Base-by-base conservation (phyloP, 192 early-diverging fungal species). In the Allomyces javanicus region DNA sequence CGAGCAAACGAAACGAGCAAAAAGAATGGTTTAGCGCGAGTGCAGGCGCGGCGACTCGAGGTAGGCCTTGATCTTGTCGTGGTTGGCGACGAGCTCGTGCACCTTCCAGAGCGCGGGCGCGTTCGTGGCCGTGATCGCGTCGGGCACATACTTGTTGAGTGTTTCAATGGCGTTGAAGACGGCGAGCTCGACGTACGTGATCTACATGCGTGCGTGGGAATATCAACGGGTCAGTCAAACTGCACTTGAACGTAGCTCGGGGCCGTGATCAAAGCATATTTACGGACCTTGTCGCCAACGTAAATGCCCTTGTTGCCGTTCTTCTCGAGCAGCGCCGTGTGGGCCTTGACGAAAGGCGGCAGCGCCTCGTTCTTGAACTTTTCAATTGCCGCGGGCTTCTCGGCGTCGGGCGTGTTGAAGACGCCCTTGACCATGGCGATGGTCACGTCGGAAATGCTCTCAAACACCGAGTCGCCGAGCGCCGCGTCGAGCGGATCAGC, bases 391-490 rank as follows among this genome's bases (percentile, higher is more conserved):
- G 24, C 67, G 44, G 68, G 65, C 66, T 67, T 71, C 3, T 63
- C 61, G 63, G 73, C 67, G 24, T 71, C 24, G 40, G 23, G 25
- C 0, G 27, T 25, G 22, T 44, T 55, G 44, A 17, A 62, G 27
- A 10, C 17, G 4, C 5, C 21, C 12, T 58, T 58, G 24, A 69
- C 11, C 17, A 71, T 50, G 6, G 63, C 26, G 19, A 58, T 26
- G 40, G 44, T 62, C 9, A 73, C 1, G 55, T 71, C 70, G 9
- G 67, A 40, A 1, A 72, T 44, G 27, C 72, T 72, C 45, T 62
- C 55, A 6, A 71, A 50, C 12, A 75, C 72, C 40, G 68, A 65
- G 40, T 70, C 69, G 61, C 75, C 64, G 25, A 70, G 65, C 1
- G 71, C 74, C 63, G 71, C 55, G 21, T 71, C 68, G 55, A 72